Conservation (phyloP, 2,329 filamentous ascomycete genomes). For the Mollisia scopiformis region DNA sequence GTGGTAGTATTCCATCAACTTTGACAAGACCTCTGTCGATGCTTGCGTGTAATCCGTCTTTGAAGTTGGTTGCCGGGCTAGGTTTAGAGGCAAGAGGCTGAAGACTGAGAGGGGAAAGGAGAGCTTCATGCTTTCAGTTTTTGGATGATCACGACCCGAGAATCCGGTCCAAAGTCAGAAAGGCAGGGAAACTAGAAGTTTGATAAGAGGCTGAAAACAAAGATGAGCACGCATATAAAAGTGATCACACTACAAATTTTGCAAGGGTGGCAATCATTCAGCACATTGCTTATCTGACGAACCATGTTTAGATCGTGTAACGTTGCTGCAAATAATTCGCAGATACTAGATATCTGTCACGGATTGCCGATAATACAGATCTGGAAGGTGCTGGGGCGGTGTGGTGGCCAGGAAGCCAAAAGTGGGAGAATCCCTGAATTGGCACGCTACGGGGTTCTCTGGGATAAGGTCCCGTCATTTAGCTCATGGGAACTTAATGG, state of each 20-base stretch:
- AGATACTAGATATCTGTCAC: not conserved
- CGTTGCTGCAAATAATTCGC: not conserved
- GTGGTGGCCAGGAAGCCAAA: not conserved
- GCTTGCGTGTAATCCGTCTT: not conserved
- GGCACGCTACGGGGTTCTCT: not conserved
- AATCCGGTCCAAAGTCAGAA: not conserved
- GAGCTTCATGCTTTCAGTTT: not conserved
- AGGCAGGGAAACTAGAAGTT: not conserved
- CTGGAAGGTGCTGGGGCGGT: not conserved
- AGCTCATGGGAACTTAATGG: not conserved
- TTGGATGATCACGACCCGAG: not conserved
- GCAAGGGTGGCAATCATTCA: not conserved
- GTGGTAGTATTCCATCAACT: constrained; percentile 4
- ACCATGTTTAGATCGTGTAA: not conserved
- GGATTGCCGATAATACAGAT: not conserved
- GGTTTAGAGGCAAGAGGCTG: not conserved
- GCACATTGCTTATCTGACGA: not conserved
- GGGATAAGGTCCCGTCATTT: not conserved
- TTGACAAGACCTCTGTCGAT: constrained; percentile 2
- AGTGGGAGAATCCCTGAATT: not conserved
- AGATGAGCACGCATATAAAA: not conserved
- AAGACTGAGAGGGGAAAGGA: not conserved
- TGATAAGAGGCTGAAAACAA: not conserved
- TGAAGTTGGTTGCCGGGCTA: not conserved
- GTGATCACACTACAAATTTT: not conserved